phyloP scores from a whole-genome alignment of 2,329 filamentous ascomycete species.

The Albifimbria verrucaria region DNA sequence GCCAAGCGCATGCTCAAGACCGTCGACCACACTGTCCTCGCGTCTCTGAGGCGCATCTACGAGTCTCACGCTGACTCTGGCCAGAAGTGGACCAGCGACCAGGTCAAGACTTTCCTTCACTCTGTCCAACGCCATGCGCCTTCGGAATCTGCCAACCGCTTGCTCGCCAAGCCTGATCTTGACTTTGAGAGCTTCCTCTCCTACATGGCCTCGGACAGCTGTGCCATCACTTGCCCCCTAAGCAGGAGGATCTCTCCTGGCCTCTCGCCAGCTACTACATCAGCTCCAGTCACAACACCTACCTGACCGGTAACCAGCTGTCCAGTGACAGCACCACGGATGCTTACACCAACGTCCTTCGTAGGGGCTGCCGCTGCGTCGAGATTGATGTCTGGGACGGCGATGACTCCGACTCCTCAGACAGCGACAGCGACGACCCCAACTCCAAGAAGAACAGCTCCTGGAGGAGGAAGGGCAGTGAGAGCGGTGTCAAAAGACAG shows the following conservation, averaged over 20 bases:
- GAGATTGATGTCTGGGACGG: slow-evolving; percentile 97
- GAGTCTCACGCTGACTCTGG: slow-evolving; percentile 36
- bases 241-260: slow-evolving; percentile 58
- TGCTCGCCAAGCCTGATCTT: slow-evolving; percentile 31
- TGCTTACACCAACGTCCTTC: slow-evolving; percentile 79
- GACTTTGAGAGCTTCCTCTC: slow-evolving; percentile 47
- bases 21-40: slow-evolving; percentile 36
- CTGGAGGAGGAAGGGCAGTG: slow-evolving; percentile 55
- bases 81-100: slow-evolving; percentile 42
- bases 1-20: slow-evolving; percentile 36
- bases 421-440: slow-evolving; percentile 48
- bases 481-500: slow-evolving; percentile 47
- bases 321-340: slow-evolving; percentile 83
- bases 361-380: slow-evolving; percentile 83
- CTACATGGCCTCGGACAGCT: slow-evolving; percentile 54
- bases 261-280: slow-evolving; percentile 91
- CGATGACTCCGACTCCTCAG: slow-evolving; percentile 67
- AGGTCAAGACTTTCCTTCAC: slow-evolving; percentile 43
- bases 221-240: slow-evolving; percentile 39
- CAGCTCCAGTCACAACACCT: slow-evolving; percentile 93
- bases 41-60: slow-evolving; percentile 46
- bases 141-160: slow-evolving; percentile 19
- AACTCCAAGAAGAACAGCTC: slow-evolving; percentile 52
- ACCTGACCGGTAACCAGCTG: slow-evolving; percentile 84
- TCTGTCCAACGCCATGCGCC: slow-evolving; percentile 41